Percentiles rank a stretch among this genome's conserved stretches.
Conservation (phyloP, 176 grass and related monocot genomes). For the Aegilops tauschii region DNA sequence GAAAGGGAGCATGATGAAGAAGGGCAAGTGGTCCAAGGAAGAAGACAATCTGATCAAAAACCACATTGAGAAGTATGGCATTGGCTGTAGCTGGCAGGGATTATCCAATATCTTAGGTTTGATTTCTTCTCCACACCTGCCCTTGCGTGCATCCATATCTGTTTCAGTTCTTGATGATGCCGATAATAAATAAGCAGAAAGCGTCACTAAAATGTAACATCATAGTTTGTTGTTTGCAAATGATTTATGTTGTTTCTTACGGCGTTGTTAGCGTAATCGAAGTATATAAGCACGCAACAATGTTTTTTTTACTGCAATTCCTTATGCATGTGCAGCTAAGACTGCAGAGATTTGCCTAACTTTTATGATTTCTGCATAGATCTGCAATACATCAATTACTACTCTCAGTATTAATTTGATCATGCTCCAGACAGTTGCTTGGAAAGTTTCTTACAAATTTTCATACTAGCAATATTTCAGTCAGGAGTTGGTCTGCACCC, state of each 20-base stretch:
- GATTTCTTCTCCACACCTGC: neutral
- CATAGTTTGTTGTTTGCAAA: neutral
- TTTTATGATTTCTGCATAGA: neutral
- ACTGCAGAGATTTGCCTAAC: neutral
- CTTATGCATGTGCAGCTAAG: neutral
- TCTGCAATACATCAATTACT: too few relatives aligned
- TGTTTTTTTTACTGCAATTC: neutral
- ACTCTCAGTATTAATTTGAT: neutral
- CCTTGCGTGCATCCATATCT: neutral
- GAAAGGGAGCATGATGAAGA: conserved; percentile 30
- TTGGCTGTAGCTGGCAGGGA: conserved; percentile 46
- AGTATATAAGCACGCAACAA: neutral
- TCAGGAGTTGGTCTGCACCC: neutral
- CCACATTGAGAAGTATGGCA: conserved; percentile 42
- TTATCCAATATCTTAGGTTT: conserved; percentile 48
- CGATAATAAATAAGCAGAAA: neutral
- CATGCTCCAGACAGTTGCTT: too few relatives aligned
- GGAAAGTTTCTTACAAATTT: neutral
- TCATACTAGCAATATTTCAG: neutral
- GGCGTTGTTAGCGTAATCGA: neutral
- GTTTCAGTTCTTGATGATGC: neutral
- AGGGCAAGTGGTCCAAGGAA: conserved; percentile 43
- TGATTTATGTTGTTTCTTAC: neutral
- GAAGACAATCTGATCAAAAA: conserved; percentile 44
- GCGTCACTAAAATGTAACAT: neutral